phyloP scores from a whole-genome alignment of 75 land plant species.

The Larix kaempferi region DNA sequence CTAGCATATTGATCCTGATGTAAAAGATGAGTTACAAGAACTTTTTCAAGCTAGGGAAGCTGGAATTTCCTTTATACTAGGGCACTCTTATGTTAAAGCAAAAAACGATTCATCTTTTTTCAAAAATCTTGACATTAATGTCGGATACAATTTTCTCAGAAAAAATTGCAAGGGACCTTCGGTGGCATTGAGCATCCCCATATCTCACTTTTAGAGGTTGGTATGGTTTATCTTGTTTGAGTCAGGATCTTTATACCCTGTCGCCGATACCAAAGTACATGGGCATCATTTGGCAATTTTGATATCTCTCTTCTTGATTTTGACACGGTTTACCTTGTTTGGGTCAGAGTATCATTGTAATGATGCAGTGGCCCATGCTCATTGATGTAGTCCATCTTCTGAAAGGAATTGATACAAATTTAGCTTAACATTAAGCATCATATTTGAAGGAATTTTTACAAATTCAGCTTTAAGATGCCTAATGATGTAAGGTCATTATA shows the following conservation, averaged over 20 bases:
- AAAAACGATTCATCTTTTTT: conserved; percentile 31
- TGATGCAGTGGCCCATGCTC: too few relatives aligned
- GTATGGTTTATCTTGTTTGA: conserved; percentile 49
- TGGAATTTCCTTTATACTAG: conserved; percentile 53
- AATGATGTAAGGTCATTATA: too few relatives aligned
- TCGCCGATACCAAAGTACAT: too few relatives aligned
- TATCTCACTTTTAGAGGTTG: conserved; percentile 47
- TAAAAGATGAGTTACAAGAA: conserved; percentile 32
- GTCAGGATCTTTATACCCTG: neutral
- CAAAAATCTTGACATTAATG: conserved; percentile 38
- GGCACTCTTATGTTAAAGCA: conserved; percentile 48
- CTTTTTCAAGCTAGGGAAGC: conserved; percentile 43
- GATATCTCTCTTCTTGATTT: too few relatives aligned
- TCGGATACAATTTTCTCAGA: conserved; percentile 43
- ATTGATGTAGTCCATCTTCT: too few relatives aligned
- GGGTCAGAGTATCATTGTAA: too few relatives aligned
- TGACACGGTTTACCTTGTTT: too few relatives aligned
- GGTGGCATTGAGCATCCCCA: conserved; percentile 44
- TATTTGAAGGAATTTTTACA: too few relatives aligned
- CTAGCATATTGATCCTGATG: conserved; percentile 13
- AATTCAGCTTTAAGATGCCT: too few relatives aligned
- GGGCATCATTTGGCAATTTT: too few relatives aligned
- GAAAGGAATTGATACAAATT: too few relatives aligned
- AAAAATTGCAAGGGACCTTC: conserved; percentile 44
- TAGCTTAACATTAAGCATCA: too few relatives aligned